These are phyloP conservation scores for Canariomyces notabilis DNA, from an alignment of 2,329 filamentous ascomycete genomes.

Conservation along the genomic window DNA sequence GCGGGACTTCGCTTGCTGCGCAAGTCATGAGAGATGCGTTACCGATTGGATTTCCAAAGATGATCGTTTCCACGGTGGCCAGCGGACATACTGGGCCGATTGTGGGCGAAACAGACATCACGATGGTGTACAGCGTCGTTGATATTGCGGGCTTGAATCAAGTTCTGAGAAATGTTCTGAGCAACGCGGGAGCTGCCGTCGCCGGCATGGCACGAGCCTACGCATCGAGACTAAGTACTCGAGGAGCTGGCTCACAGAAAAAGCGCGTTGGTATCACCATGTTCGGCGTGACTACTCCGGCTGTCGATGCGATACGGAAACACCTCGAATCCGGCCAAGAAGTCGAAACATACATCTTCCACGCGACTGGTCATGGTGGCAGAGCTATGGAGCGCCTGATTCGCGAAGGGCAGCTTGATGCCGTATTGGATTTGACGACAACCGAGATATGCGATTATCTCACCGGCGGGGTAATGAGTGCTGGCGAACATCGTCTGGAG, in stretches of 20 bases:
- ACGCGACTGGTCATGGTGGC: conserved; percentile 65
- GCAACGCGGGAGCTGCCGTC: conserved; percentile 59
- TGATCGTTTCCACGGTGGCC: conserved; percentile 66
- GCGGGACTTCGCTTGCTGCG: conserved; percentile 56
- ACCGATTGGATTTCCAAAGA: conserved; percentile 63
- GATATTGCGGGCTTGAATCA: conserved; percentile 63
- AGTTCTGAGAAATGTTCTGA: conserved; percentile 51
- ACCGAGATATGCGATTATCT: conserved; percentile 63
- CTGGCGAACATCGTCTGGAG: conserved; percentile 51
- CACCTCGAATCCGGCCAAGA: conserved; percentile 42
- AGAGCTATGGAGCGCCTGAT: conserved; percentile 64
- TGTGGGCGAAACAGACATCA: conserved; percentile 64
- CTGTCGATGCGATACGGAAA: conserved; percentile 50
- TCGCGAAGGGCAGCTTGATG: conserved; percentile 53
- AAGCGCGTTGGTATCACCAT: conserved; percentile 61
- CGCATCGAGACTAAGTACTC: conserved; percentile 5
- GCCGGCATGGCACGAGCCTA: conserved; percentile 52
- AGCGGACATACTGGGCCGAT: conserved; percentile 60
- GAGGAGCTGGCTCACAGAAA: conserved; percentile 25
- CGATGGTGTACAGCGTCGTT: conserved; percentile 66
- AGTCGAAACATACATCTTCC: conserved; percentile 61
- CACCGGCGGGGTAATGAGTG: conserved; percentile 58
- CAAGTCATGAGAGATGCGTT: conserved; percentile 55
- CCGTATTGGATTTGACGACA: conserved; percentile 65
- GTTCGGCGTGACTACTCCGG: conserved; percentile 70